Evolutionary conservation across 768 basidiomycete genomes (phyloP).

Genomic region (Rhodotorula sphaerocarpa): DNA sequence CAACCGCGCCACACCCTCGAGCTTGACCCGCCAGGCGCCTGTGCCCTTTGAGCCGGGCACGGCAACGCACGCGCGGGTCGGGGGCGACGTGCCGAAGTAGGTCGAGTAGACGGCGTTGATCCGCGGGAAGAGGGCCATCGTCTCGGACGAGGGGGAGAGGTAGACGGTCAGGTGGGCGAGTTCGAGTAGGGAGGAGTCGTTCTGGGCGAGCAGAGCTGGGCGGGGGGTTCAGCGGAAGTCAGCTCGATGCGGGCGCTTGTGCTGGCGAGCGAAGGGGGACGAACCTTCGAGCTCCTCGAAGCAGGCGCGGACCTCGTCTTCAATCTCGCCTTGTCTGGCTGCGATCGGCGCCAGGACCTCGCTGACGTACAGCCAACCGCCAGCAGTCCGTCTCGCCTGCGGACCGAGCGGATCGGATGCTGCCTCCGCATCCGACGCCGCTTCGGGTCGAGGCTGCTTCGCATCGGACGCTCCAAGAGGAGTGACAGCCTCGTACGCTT

Average conservation of each 20-base stretch:
- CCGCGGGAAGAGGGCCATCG: slow-evolving; percentile 67
- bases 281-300: slow-evolving; percentile 60
- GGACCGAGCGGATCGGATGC: neutral
- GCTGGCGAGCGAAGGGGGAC: slow-evolving; percentile 13
- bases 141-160: slow-evolving; percentile 50
- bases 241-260: neutral
- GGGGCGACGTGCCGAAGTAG: slow-evolving; percentile 84
- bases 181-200: slow-evolving; percentile 53
- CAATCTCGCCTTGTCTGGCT: slow-evolving; percentile 57
- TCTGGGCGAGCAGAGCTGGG: slow-evolving; percentile 52
- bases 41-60: slow-evolving; percentile 48
- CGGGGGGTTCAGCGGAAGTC: neutral
- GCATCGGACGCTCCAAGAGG: no score
- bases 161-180: slow-evolving; percentile 72
- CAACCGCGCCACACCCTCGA: slow-evolving; percentile 75
- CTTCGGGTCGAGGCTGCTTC: neutral
- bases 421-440: neutral
- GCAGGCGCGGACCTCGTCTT: slow-evolving; percentile 63
- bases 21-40: slow-evolving; percentile 50
- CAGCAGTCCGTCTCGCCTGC: slow-evolving; percentile 38
- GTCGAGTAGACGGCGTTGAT: slow-evolving; percentile 71
- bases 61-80: slow-evolving; percentile 87
- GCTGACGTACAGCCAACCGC: slow-evolving; percentile 62
- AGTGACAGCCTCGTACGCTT: neutral
- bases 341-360: slow-evolving; percentile 48